Evolutionary conservation across 345 rosid genomes (phyloP), one percentile per base, ranked within the genome.

Genomic region (Camelina neglecta): DNA sequence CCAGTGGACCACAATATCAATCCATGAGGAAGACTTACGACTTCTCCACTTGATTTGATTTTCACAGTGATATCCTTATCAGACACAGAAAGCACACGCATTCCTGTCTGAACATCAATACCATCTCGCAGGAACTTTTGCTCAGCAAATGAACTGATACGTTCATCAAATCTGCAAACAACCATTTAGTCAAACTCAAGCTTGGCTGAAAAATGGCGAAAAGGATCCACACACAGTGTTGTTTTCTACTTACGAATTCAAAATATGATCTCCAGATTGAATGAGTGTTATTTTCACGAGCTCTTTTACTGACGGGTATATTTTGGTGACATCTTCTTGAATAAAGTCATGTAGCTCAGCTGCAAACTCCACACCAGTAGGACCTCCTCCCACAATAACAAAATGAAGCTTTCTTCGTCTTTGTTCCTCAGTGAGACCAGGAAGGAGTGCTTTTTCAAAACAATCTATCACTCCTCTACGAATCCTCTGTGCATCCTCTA

Each of bases 341-440:
- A 92, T 71, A 81, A 76, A 96, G 81, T 96, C 99, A 58, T 96
- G 99, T 66, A 96, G 80, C 83, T 96, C 99, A 11, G 98, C 99
- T 50, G 96, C 96, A 88, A 96, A 96, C 85, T 93, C 99, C 35
- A 96, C 96, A 61, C 99, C 99, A 61, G 99, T 96, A 7, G 99
- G 99, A 61, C 99, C 98, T 5, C 99, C 99, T 50, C 99, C 98
- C 33, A 96, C 98, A 55, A 95, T 83, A 54, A 95, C 94, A 71
- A 96, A 96, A 82, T 91, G 98, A 72, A 96, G 99, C 80, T 83
- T 87, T 23, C 58, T 85, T 77, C 85, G 84, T 66, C 87, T 80
- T 77, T 93, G 90, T 67, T 89, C 98, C 81, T 91, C 97, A 33
- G 84, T 93, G 56, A 89, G 85, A 57, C 86, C 84, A 23, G 99